A percentile compares a stretch with the other conserved stretches of the same genome.
Conservation (phyloP, 1,139 yeast genomes). For the Eremothecium cymbalariae region DNA sequence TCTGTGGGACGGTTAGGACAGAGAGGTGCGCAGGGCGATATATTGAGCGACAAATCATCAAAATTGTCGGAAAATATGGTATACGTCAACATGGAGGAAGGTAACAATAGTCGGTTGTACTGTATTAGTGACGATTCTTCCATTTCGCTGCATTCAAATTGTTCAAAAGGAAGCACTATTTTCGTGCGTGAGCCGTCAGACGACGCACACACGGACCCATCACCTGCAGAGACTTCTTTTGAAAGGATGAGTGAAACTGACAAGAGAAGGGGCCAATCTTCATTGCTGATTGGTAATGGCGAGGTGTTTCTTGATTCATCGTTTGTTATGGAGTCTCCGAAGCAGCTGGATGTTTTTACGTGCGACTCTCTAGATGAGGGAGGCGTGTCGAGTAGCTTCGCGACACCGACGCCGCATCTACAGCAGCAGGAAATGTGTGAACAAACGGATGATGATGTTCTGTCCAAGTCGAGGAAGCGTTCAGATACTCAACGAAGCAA, state of each 20-base stretch:
- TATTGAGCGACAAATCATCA: neutral
- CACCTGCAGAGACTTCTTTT: neutral
- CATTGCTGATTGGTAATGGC: neutral
- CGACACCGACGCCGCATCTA: too few relatives aligned
- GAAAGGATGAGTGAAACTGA: neutral
- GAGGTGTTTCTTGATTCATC: neutral
- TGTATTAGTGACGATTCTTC: conserved; percentile 1
- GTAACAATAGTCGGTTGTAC: neutral
- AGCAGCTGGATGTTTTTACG: neutral
- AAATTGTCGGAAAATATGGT: conserved; percentile 1
- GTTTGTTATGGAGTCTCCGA: neutral
- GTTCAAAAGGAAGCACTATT: conserved; percentile 1
- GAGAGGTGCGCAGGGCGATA: conserved; percentile 1
- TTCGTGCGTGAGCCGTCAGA: neutral
- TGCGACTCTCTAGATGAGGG: neutral
- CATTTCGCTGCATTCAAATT: conserved; percentile 1
- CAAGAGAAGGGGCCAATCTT: neutral
- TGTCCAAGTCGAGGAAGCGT: too few relatives aligned
- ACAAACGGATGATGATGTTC: too few relatives aligned
- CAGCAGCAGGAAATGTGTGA: too few relatives aligned
- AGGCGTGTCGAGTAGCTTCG: too few relatives aligned
- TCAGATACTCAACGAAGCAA: too few relatives aligned
- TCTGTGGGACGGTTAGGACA: too few relatives aligned
- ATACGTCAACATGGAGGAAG: too few relatives aligned
- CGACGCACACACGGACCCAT: neutral